Evolutionary conservation across 192 early-diverging fungal species (phyloP), one percentile per base, ranked within the genome.

Genomic region (Rhizophagus clarus): DNA sequence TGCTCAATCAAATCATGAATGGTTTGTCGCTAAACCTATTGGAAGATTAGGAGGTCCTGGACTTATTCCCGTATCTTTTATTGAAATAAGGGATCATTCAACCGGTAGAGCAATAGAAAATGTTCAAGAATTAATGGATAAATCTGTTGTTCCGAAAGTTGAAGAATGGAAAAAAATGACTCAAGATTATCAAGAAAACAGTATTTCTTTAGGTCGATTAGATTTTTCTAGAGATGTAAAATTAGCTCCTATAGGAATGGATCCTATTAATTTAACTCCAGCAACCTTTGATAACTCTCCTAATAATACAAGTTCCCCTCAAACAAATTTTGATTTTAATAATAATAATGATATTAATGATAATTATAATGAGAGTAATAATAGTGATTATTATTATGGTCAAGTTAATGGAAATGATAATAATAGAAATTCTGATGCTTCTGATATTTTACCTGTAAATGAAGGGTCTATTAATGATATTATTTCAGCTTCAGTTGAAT

Each of bases 1-100:
- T 83, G 94, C 94, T 24, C 91, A 95, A 74, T 92, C 91, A 61
- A 93, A 92, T 67, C 87, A 86, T 14, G 94, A 95, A 83, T 95
- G 94, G 94, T 89, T 92, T 81, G 92, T 95, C 34, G 94, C 91
- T 37, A 93, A 92, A 83, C 91, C 90, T 32, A 89, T 90, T 47
- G 84, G 84, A 45, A 84, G 90, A 42, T 84, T 89, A 15, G 89
- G 89, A 31, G 89, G 88, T 2, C 90, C 94, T 51, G 94, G 93
- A 17, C 83, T 95, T 66, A 93, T 95, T 79, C 94, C 94, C 12
- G 89, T 93, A 8, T 87, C 90, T 37, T 95, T 91, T 90, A 86
- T 95, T 29, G 89, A 94, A 82, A 89, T 95, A 82, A 87, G 89
- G 62, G 93, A 95, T 84, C 87, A 88, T 79, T 78, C 83, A 12